Evolutionary conservation across 1,284 basidiomycete genomes (phyloP), one percentile per base, ranked within the genome.

Genomic region (Ustilago trichophora): DNA sequence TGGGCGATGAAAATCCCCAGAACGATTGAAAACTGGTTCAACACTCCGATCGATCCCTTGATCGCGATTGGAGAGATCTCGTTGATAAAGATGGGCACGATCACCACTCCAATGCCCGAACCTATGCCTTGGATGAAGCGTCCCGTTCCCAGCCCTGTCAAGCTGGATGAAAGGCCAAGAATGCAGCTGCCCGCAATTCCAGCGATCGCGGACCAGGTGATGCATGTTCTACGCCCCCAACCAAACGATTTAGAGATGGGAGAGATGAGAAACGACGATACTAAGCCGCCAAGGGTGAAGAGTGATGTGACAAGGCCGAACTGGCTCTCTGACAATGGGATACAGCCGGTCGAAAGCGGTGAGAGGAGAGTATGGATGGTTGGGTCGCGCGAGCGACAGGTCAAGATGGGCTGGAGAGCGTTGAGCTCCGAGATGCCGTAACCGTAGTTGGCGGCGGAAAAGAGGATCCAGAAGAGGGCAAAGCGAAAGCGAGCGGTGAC

Each of bases 281-380:
- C 53, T 12, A 96, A 86, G 31, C 93, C 93, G 7, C 93, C 93
- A n/a, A 91, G 75, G 1, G 92, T 94, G 82, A 93, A 94, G 26
- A 91, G 83, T 22, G 92, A 86, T 0, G 93, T 96, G 36, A 93
- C 86, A 27, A 89, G 80, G 15, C 90, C 90, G 83, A 94, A 95
- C 15, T 72, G 64, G 24, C 51, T 43, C 16, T 75, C 67, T n/a
- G n/a, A n/a, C n/a, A n/a, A n/a, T n/a, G n/a, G n/a, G n/a, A n/a
- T n/a, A n/a, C n/a, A n/a, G n/a, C n/a, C n/a, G n/a, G n/a, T n/a
- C n/a, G n/a, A n/a, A n/a, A n/a, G n/a, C n/a, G 12, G 53, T 63
- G 12, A 72, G 50, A 8, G 58, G 51, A 22, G 38, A 1, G 37
- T 26, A 7, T 29, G 21, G 21, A 21, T 13, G 15, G 51, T 37